Evolutionary conservation across 228 moss, liverwort and hornwort species (phyloP), one percentile per base, ranked within the genome.

Genomic region (Sphagnum fallax): DNA sequence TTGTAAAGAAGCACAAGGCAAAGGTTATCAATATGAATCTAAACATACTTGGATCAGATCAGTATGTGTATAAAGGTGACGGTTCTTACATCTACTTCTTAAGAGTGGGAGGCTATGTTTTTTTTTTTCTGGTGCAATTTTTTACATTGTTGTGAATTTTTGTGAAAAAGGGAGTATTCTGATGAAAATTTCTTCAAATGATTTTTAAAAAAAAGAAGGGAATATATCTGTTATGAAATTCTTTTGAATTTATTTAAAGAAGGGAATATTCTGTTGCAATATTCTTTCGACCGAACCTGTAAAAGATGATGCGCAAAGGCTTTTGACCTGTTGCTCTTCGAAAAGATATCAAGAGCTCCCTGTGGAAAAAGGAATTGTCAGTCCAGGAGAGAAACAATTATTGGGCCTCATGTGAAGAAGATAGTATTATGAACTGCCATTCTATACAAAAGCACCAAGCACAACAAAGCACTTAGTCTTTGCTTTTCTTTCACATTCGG

Each of bases 311-410:
- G 49, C 88, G 84, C 4, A 78, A 70, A 2, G 88, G 88, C 71
- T 88, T 84, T 61, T 85, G 82, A 10, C 85, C 85, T 1, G 88
- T 88, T 12, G 85, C 88, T 18, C 82, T 75, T 49, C 84, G 82
- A 66, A 88, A 88, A 47, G 88, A 84, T 48, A 88, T 78, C 12
- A 88, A 73, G 0, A 88, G 76, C 64, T 88, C 88, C 85, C 88
- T 88, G 15, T 1, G 8, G 12, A 55, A 0, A 12, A 55, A 12
- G 53, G 1, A 55, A 55, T 55, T 1, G 2, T 8, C 9, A 4
- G 8, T 8, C 9, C 4, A 2, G 11, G 6, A 11, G 55, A 8
- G 55, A 55, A 55, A 55, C 55, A 8, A 55, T 12, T 8, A 8
- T 4, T 55, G 55, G 9, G 12, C 55, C 55, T 55, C 32, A 32